Evolutionary conservation across 2,329 filamentous ascomycete species (phyloP).

Genomic region (Aspergillus sp.): DNA sequence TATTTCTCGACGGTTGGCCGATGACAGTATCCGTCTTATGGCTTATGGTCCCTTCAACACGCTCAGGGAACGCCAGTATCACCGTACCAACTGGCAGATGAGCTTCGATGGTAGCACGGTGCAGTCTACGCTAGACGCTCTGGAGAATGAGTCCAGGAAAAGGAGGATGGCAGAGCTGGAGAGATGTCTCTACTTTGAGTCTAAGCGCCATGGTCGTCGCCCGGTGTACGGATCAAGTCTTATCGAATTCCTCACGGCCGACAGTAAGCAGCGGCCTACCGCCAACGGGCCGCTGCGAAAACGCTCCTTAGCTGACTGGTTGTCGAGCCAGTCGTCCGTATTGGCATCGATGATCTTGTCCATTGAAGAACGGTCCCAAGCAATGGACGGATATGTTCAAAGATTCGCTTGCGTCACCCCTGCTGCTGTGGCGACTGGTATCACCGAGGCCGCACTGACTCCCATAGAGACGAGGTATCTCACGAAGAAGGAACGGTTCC

Average conservation of each 20-base stretch:
- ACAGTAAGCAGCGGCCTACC: constrained; percentile 59
- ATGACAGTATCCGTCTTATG: constrained; percentile 65
- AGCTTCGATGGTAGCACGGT: constrained; percentile 67
- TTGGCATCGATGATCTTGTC: constrained; percentile 67
- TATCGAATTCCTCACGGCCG: constrained; percentile 72
- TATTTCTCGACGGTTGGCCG: constrained; percentile 56
- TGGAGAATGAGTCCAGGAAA: constrained; percentile 71
- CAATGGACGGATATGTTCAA: constrained; percentile 72
- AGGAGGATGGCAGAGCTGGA: constrained; percentile 75
- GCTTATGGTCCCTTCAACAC: constrained; percentile 69
- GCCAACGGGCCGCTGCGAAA: constrained; percentile 63
- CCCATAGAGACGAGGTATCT: constrained; percentile 56
- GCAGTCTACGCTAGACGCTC: constrained; percentile 67
- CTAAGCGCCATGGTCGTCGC: constrained; percentile 73
- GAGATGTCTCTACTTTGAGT: constrained; percentile 77
- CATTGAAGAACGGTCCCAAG: constrained; percentile 69
- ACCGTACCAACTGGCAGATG: constrained; percentile 55
- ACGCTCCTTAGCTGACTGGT: constrained; percentile 69
- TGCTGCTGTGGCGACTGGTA: constrained; percentile 77
- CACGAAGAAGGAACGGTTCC: constrained; percentile 51
- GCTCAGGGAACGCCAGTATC: constrained; percentile 70
- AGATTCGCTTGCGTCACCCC: constrained; percentile 94
- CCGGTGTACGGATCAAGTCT: constrained; percentile 80
- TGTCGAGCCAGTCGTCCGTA: constrained; percentile 65
- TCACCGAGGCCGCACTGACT: constrained; percentile 68